phyloP scores from a whole-genome alignment of 2,329 filamentous ascomycete genomes.

The Colletotrichum horii region DNA sequence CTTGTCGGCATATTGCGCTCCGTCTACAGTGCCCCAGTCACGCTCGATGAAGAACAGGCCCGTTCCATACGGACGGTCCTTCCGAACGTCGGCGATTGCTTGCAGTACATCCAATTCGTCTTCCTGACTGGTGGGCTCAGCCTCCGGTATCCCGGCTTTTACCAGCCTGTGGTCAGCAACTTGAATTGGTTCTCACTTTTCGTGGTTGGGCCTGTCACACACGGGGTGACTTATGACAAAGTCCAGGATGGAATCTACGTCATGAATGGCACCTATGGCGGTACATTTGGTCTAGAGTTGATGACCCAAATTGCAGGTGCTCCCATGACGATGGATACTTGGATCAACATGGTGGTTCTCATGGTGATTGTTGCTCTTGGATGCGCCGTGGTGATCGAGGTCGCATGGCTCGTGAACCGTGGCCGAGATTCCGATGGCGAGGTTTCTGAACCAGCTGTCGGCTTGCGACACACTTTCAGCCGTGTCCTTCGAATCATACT shows the following conservation, averaged over 20 bases:
- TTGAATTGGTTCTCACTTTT: conserved; percentile 72
- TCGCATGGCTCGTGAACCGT: conserved; percentile 41
- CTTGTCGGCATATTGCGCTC: conserved; percentile 14
- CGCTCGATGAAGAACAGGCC: background rate
- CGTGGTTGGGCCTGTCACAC: conserved; percentile 46
- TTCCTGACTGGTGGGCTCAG: conserved; percentile 73
- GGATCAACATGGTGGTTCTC: conserved; percentile 73
- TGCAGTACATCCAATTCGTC: conserved; percentile 79
- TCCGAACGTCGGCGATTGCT: conserved; percentile 52
- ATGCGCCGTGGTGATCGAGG: conserved; percentile 55
- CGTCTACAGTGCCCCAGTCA: background rate
- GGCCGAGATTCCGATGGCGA: conserved; percentile 49
- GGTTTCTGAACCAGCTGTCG: background rate
- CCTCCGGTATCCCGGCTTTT: conserved; percentile 76
- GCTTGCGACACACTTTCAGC: conserved; percentile 29
- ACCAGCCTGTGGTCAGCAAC: conserved; percentile 72
- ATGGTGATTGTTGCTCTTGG: conserved; percentile 60
- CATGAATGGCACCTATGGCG: conserved; percentile 66
- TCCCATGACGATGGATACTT: conserved; percentile 64
- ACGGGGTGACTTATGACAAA: conserved; percentile 28
- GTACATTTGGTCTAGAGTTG: conserved; percentile 62
- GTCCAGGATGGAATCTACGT: conserved; percentile 65
- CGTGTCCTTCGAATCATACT: conserved; percentile 71
- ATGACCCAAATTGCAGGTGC: conserved; percentile 74
- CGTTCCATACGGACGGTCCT: conserved; percentile 15